Percentiles rank a stretch among this genome's conserved stretches.
phyloP scores from a whole-genome alignment of 2,329 filamentous ascomycete genomes.

The Colletotrichum eremochloae region DNA sequence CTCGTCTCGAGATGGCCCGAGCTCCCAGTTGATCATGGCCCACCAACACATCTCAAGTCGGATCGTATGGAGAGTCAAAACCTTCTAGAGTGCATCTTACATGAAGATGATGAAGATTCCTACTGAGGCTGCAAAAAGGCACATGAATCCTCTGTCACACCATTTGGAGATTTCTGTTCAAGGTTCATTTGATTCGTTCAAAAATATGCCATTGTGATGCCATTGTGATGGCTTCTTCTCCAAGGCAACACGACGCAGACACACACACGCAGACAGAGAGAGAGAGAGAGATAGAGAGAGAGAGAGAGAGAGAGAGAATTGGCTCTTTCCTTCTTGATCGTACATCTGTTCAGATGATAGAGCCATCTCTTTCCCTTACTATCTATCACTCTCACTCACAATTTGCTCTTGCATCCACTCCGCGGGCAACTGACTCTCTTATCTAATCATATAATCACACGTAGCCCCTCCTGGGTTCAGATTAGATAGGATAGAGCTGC shows the following conservation, averaged over 20 bases:
- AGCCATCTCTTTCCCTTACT: not conserved
- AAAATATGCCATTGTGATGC: conserved; percentile 22
- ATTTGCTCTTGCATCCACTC: not conserved
- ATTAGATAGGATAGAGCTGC: conserved; percentile 39
- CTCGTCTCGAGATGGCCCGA: not conserved
- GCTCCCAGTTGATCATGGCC: not conserved
- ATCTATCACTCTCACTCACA: not conserved
- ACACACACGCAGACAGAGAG: not conserved
- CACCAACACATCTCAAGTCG: not conserved
- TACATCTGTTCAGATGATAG: not conserved
- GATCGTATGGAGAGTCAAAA: not conserved
- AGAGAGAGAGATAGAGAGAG: not conserved
- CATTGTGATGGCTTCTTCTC: conserved; percentile 28
- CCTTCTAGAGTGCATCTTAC: conserved; percentile 4
- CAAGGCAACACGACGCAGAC: not conserved
- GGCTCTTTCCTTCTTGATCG: not conserved
- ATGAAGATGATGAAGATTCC: not conserved
- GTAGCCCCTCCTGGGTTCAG: conserved; percentile 14
- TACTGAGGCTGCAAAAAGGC: not conserved
- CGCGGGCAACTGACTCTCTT: not conserved
- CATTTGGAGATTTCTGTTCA: conserved; percentile 4
- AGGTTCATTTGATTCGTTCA: conserved; percentile 18
- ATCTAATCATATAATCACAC: conserved; percentile 2
- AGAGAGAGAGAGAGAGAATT: not conserved
- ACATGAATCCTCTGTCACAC: not conserved